phyloP scores from a whole-genome alignment of 2,329 filamentous ascomycete species.

The Colletotrichum abscissum region DNA sequence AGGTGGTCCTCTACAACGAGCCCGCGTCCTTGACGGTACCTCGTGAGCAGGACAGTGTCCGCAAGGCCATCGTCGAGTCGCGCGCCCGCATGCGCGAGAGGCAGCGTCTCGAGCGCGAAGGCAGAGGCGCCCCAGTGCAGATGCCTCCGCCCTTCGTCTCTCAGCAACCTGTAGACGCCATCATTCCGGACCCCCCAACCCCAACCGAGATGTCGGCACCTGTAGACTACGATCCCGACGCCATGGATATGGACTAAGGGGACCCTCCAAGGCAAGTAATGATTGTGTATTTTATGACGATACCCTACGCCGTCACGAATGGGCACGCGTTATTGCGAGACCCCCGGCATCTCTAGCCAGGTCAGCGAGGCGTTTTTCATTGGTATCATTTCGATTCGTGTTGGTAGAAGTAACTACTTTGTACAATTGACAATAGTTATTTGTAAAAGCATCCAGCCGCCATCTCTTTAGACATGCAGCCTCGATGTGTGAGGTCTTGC shows the following conservation, averaged over 20 bases:
- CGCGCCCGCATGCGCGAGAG: conserved; percentile 73
- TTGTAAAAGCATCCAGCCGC: conserved; percentile 9
- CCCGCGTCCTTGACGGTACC: conserved; percentile 82
- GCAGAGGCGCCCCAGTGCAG: conserved; percentile 31
- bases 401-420: conserved; percentile 5
- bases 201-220: conserved; percentile 18
- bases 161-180: conserved; percentile 18
- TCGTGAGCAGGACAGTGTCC: conserved; percentile 79
- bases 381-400: conserved; percentile 12
- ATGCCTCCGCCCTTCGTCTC: conserved; percentile 33
- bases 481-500: not conserved
- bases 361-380: conserved; percentile 25
- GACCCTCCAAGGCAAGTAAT: conserved; percentile 9
- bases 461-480: conserved; percentile 7
- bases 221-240: conserved; percentile 63
- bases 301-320: conserved; percentile 7
- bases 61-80: conserved; percentile 86
- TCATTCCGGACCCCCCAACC: conserved; percentile 2
- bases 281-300: conserved; percentile 3
- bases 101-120: conserved; percentile 51
- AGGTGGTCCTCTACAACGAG: conserved; percentile 87
- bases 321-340: not conserved
- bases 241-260: conserved; percentile 74
- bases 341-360: not conserved
- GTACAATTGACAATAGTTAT: conserved; percentile 21